Percentiles rank a stretch among this genome's conserved stretches.
These are phyloP conservation scores for Magnusiomyces sp. DNA, from an alignment of 1,139 yeast species.

Conservation along the genomic window DNA sequence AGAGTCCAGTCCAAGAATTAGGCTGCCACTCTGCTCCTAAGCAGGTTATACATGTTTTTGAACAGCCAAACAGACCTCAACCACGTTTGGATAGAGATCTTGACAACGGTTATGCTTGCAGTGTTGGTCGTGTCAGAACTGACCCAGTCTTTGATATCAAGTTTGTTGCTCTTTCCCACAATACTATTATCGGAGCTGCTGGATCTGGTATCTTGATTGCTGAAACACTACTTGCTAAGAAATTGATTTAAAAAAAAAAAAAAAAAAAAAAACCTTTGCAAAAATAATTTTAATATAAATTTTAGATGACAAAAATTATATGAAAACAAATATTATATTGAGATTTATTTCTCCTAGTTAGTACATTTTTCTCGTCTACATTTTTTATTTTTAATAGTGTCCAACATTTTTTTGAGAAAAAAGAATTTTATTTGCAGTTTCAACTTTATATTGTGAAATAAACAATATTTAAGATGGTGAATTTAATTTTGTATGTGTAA, in stretches of 20 bases:
- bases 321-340: no score
- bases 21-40: constrained; percentile 91
- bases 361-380: no score
- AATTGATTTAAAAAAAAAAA: constrained; percentile 43
- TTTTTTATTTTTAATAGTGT: no score
- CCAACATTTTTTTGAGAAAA: no score
- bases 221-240: constrained; percentile 73
- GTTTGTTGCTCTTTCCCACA: constrained; percentile 93
- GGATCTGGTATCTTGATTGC: constrained; percentile 98
- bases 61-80: constrained; percentile 91
- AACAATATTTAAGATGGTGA: no score
- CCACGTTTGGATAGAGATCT: constrained; percentile 96
- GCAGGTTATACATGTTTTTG: constrained; percentile 83
- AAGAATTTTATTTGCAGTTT: no score
- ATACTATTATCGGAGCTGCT: constrained; percentile 97
- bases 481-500: no score
- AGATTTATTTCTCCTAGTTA: no score
- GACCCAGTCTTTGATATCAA: constrained; percentile 91
- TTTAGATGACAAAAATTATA: no score
- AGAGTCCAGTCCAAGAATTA: constrained; percentile 71
- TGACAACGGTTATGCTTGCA: constrained; percentile 89
- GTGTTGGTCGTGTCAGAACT: constrained; percentile 89
- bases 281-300: no score
- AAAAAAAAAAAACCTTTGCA: not conserved
- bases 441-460: no score